Percentiles rank a stretch among this genome's conserved stretches.
Evolutionary conservation across 345 rosid species (phyloP).

Genomic region (Euphorbia tirucalli): DNA sequence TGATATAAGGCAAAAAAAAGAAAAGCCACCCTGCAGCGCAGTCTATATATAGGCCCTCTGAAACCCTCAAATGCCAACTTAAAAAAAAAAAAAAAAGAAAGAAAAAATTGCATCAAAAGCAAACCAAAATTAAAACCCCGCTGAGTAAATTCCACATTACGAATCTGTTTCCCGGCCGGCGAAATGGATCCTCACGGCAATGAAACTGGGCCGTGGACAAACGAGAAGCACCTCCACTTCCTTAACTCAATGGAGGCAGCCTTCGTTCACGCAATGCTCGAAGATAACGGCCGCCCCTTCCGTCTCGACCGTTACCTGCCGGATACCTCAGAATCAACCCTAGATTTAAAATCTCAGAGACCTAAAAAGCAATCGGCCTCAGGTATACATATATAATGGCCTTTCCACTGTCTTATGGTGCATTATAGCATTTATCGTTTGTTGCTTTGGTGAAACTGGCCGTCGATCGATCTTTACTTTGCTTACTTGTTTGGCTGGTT

Average conservation of each 20-base stretch:
- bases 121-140: not conserved
- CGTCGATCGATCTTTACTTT: too few species aligned
- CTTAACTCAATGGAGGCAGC: constrained; percentile 45
- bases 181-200: constrained; percentile 13
- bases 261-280: constrained; percentile 42
- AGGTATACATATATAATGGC: constrained; percentile 5
- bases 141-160: not conserved
- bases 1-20: not conserved
- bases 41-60: not conserved
- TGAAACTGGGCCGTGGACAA: constrained; percentile 35
- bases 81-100: not conserved
- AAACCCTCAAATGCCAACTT: not conserved
- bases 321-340: constrained; percentile 47
- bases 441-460: not conserved
- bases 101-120: too few species aligned
- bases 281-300: constrained; percentile 22
- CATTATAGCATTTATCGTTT: not conserved
- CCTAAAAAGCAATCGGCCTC: constrained; percentile 20
- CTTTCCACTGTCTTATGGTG: not conserved
- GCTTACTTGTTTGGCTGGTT: not conserved
- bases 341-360: constrained; percentile 33
- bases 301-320: constrained; percentile 50
- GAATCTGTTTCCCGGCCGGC: constrained; percentile 6
- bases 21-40: not conserved
- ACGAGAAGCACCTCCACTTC: constrained; percentile 48